Conservation (phyloP, 495 filamentous ascomycete species). For the Pseudomonodictys pantanalensis region DNA sequence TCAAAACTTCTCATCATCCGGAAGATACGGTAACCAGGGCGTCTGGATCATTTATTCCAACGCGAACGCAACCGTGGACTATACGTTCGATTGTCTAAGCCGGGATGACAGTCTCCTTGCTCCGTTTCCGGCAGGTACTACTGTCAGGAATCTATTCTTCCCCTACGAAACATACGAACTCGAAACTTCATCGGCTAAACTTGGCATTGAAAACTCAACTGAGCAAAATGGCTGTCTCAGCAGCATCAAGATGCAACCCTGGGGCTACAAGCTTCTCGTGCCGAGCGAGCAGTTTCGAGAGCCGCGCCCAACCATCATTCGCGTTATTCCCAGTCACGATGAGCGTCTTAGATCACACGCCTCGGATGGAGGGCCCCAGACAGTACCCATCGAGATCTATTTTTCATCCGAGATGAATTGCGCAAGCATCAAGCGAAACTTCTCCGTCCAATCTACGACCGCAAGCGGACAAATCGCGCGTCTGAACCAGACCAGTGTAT, state of each 20-base stretch:
- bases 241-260: slow-evolving; percentile 53
- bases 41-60: slow-evolving; percentile 71
- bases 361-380: slow-evolving; percentile 45
- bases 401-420: slow-evolving; percentile 67
- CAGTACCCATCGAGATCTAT: slow-evolving; percentile 52
- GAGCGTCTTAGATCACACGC: slow-evolving; percentile 53
- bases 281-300: slow-evolving; percentile 49
- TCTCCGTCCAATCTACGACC: slow-evolving; percentile 53
- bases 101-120: slow-evolving; percentile 52
- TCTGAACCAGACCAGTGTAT: slow-evolving; percentile 45
- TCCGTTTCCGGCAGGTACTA: slow-evolving; percentile 55
- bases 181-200: slow-evolving; percentile 36
- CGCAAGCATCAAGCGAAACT: slow-evolving; percentile 46
- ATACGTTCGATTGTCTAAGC: slow-evolving; percentile 59
- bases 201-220: slow-evolving; percentile 47
- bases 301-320: slow-evolving; percentile 65
- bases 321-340: slow-evolving; percentile 65
- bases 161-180: slow-evolving; percentile 59
- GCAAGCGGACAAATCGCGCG: slow-evolving; percentile 44
- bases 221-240: slow-evolving; percentile 57
- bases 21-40: slow-evolving; percentile 49
- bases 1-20: slow-evolving; percentile 51
- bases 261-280: slow-evolving; percentile 64
- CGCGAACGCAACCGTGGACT: slow-evolving; percentile 54
- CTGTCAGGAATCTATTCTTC: slow-evolving; percentile 66